A percentile compares a stretch with the other conserved stretches of the same genome.
Evolutionary conservation across 192 early-diverging fungal species (phyloP).

Genomic region (Coemansia sp.): DNA sequence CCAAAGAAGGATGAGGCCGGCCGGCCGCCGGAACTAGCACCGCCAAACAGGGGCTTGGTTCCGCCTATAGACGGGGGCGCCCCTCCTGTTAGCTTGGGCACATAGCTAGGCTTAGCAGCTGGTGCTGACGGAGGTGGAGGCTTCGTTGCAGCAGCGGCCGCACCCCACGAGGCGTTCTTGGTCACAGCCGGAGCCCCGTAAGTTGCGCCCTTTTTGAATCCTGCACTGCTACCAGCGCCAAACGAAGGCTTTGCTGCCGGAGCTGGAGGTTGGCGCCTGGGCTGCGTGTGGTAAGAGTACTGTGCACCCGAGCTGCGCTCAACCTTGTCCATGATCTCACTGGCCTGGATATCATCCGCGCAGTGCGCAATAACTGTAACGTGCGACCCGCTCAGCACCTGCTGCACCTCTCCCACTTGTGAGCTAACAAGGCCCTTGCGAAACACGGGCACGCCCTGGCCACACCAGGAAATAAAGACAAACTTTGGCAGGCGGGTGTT

Average conservation of each 20-base stretch:
- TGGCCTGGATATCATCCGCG: slow-evolving; percentile 81
- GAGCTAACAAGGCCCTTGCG: slow-evolving; percentile 87
- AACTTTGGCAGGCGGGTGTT: slow-evolving; percentile 85
- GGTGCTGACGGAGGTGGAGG: not conserved
- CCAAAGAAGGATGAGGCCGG: slow-evolving; percentile 19
- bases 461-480: slow-evolving; percentile 95
- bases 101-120: not conserved
- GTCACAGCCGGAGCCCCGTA: slow-evolving; percentile 25
- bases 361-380: slow-evolving; percentile 86
- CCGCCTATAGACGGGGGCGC: slow-evolving; percentile 20
- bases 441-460: slow-evolving; percentile 88
- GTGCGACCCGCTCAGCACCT: slow-evolving; percentile 67
- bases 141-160: not conserved
- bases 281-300: slow-evolving; percentile 67
- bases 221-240: slow-evolving; percentile 12
- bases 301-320: slow-evolving; percentile 85
- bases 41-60: slow-evolving; percentile 32
- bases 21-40: slow-evolving; percentile 10
- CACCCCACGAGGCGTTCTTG: slow-evolving; percentile 26
- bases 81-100: slow-evolving; percentile 9
- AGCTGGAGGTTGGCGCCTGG: slow-evolving; percentile 23
- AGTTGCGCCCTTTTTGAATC: slow-evolving; percentile 38
- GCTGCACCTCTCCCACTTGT: slow-evolving; percentile 82
- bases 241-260: slow-evolving; percentile 44
- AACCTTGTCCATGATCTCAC: slow-evolving; percentile 84